Evolutionary conservation across 176 grass and related monocot species (phyloP).

Genomic region (Guadua angustifolia): DNA sequence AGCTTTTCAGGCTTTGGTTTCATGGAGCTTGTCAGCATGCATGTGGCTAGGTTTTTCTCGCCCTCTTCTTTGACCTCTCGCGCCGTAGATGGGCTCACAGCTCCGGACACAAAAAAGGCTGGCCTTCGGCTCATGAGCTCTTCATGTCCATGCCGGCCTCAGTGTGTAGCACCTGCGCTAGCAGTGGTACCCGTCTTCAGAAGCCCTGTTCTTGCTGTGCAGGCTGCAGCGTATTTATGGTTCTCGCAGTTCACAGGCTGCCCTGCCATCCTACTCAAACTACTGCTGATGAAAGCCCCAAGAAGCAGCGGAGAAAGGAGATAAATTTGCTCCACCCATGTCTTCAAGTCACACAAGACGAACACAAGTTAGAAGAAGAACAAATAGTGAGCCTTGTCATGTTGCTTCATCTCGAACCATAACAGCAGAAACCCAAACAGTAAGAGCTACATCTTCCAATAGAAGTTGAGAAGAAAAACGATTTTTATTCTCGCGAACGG

Average conservation of each 20-base stretch:
- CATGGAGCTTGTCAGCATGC: not conserved
- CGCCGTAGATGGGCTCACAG: conserved; percentile 43
- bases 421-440: not conserved
- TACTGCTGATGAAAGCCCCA: not conserved
- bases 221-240: conserved; percentile 47
- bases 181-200: conserved; percentile 34
- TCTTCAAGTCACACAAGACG: not conserved
- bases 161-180: conserved; percentile 13
- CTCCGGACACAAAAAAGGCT: conserved; percentile 8
- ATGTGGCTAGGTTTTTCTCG: not conserved
- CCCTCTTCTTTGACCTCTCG: not conserved
- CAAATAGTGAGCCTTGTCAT: not conserved
- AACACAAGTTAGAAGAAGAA: not conserved
- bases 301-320: not conserved
- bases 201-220: conserved; percentile 21
- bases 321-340: not conserved
- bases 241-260: conserved; percentile 25
- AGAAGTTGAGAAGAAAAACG: no score
- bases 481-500: conserved; percentile 2
- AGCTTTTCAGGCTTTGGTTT: not conserved
- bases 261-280: conserved; percentile 23
- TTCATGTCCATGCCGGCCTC: conserved; percentile 24
- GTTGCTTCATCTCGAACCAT: not conserved
- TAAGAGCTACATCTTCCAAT: not conserved
- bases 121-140: conserved; percentile 28